phyloP scores from a whole-genome alignment of 352 stramenopile species.

The Globisporangium iwayamae region DNA sequence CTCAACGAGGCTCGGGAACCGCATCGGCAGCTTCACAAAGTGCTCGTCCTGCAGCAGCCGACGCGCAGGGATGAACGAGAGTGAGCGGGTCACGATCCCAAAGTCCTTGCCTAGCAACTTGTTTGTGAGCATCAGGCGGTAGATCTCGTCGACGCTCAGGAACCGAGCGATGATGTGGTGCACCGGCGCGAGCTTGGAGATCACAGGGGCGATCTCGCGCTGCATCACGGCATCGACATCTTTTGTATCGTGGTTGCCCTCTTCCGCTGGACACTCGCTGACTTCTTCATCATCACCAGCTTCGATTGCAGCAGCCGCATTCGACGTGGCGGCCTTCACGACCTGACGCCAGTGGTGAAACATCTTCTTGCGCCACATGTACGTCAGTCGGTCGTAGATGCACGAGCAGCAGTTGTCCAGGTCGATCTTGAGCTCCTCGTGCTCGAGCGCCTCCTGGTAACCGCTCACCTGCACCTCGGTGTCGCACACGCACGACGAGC shows the following conservation, averaged over 20 bases:
- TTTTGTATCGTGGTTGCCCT: background rate
- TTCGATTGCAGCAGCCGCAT: slow-evolving; percentile 8
- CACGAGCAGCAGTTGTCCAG: slow-evolving; percentile 60
- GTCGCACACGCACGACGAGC: slow-evolving; percentile 52
- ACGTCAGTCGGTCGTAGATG: slow-evolving; percentile 63
- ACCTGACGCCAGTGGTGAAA: slow-evolving; percentile 69
- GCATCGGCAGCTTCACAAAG: slow-evolving; percentile 30
- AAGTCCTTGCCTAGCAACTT: slow-evolving; percentile 41
- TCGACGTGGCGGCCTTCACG: slow-evolving; percentile 20
- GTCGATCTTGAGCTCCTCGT: slow-evolving; percentile 21
- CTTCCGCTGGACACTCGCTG: background rate
- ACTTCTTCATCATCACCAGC: background rate
- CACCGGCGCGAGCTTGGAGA: slow-evolving; percentile 26
- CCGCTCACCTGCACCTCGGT: slow-evolving; percentile 32
- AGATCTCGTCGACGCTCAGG: slow-evolving; percentile 51
- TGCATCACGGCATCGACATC: background rate
- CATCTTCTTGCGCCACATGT: slow-evolving; percentile 76
- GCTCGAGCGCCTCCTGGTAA: slow-evolving; percentile 26
- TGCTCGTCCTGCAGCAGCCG: slow-evolving; percentile 44
- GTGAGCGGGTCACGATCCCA: slow-evolving; percentile 29
- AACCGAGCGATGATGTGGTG: slow-evolving; percentile 46
- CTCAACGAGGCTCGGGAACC: slow-evolving; percentile 50
- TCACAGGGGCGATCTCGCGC: background rate
- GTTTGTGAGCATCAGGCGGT: slow-evolving; percentile 42
- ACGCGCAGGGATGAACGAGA: slow-evolving; percentile 60